Evolutionary conservation across 345 rosid genomes (phyloP).

Genomic region (Eucalyptus sp.): DNA sequence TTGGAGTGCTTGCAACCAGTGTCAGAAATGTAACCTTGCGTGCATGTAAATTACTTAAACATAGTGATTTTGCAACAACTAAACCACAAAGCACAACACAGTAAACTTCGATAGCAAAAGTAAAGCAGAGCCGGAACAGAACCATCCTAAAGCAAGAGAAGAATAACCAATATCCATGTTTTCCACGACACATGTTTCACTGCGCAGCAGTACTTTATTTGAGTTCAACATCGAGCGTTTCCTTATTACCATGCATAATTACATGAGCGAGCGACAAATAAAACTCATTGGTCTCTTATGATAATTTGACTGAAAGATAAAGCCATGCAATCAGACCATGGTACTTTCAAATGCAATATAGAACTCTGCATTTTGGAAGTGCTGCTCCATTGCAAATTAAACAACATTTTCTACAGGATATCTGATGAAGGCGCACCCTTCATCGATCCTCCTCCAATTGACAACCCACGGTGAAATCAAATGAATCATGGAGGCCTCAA

Average conservation of each 20-base stretch:
- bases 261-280: neutral
- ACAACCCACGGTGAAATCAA: neutral
- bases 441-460: neutral
- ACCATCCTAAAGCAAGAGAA: neutral
- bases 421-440: neutral
- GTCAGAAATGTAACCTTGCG: neutral
- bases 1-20: neutral
- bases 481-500: neutral
- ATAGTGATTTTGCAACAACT: neutral
- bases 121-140: neutral
- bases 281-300: neutral
- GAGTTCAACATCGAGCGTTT: neutral
- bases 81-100: neutral
- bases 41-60: neutral
- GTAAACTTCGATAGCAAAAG: neutral
- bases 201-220: neutral
- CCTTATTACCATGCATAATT: neutral
- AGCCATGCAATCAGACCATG: neutral
- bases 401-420: neutral
- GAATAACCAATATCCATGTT: neutral
- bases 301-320: neutral
- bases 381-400: neutral
- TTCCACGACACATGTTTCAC: neutral
- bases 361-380: neutral
- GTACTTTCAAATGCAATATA: neutral